Conservation (phyloP, 192 early-diverging fungal species). For the Umbelopsis sp. region DNA sequence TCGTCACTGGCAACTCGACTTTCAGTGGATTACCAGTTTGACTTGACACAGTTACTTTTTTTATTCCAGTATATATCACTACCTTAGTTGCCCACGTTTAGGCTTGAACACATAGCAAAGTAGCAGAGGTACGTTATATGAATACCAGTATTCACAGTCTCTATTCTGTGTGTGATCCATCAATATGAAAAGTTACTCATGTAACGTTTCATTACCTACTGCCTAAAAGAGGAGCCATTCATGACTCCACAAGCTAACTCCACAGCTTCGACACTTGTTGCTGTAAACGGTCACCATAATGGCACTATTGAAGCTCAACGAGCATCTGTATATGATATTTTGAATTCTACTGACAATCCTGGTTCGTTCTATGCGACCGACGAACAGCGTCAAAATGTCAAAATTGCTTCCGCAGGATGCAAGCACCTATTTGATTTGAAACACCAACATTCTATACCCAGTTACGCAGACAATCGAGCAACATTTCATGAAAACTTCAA, state of each 20-base stretch:
- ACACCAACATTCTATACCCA: background rate
- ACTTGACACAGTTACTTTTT: background rate
- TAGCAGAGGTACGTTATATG: background rate
- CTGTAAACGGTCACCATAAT: background rate
- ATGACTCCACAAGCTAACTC: conserved; percentile 6
- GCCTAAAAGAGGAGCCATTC: background rate
- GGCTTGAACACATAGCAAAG: background rate
- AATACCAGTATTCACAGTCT: no score
- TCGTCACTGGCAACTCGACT: background rate
- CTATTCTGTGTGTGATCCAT: no score
- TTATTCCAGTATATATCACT: background rate
- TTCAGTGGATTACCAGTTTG: background rate
- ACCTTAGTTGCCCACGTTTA: background rate
- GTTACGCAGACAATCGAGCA: background rate
- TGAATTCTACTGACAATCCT: conserved; percentile 26
- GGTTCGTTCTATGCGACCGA: conserved; percentile 18
- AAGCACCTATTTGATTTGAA: background rate
- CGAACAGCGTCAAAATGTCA: background rate
- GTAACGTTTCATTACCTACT: no score
- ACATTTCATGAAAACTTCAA: background rate
- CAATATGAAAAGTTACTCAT: no score
- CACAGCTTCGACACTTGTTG: background rate
- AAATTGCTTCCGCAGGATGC: conserved; percentile 1
- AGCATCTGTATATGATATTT: conserved; percentile 26
- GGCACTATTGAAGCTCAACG: background rate